Evolutionary conservation across 768 basidiomycete genomes (phyloP).

Genomic region (Boletus barrowsii): DNA sequence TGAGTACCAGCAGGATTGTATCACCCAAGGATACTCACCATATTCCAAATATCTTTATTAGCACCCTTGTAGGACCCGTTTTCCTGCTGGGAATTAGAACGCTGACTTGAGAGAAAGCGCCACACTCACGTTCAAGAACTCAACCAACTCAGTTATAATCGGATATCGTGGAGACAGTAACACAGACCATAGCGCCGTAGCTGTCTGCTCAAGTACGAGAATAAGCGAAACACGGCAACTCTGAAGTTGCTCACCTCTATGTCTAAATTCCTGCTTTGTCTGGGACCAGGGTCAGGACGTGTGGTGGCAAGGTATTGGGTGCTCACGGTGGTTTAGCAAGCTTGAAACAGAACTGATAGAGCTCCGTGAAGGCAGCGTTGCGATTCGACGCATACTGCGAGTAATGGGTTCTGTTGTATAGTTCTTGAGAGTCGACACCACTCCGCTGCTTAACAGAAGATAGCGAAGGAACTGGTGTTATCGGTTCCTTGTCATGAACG

Average conservation of each 20-base stretch:
- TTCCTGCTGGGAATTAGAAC: constrained; percentile 27
- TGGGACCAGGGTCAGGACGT: constrained; percentile 25
- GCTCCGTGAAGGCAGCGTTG: constrained; percentile 53
- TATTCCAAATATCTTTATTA: constrained; percentile 84
- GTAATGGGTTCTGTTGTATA: constrained; percentile 57
- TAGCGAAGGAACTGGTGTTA: constrained; percentile 21
- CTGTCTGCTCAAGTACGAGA: constrained; percentile 44
- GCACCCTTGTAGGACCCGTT: constrained; percentile 66
- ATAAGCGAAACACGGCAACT: neutral
- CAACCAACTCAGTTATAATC: constrained; percentile 59
- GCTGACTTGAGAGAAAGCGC: neutral
- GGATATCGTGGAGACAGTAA: constrained; percentile 65
- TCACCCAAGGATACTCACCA: constrained; percentile 46
- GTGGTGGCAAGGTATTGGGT: neutral
- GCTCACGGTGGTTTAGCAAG: constrained; percentile 73
- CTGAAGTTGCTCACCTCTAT: constrained; percentile 60
- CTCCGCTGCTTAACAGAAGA: constrained; percentile 35
- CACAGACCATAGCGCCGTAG: constrained; percentile 74
- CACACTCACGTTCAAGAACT: constrained; percentile 59
- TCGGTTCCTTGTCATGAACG: constrained; percentile 43
- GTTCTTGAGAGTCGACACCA: constrained; percentile 28
- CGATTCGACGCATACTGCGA: constrained; percentile 46
- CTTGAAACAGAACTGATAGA: constrained; percentile 70
- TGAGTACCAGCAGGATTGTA: neutral
- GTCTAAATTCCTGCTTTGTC: constrained; percentile 72